These are phyloP conservation scores for Clonostachys chloroleuca DNA, from an alignment of 2,329 filamentous ascomycete genomes.

Conservation along the genomic window DNA sequence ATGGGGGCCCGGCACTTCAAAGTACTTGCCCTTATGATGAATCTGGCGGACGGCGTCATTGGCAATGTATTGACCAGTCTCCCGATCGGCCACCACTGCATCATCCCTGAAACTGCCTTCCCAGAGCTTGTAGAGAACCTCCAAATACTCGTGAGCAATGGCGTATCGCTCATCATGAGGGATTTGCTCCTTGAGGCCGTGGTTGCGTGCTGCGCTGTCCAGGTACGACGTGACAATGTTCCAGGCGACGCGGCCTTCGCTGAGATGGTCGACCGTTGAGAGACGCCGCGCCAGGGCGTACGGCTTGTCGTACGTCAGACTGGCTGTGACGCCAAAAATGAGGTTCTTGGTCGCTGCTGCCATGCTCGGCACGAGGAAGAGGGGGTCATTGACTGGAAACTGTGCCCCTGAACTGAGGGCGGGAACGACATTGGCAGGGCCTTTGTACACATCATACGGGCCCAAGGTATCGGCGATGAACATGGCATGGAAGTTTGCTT, in stretches of 20 bases:
- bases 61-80: conserved; percentile 41
- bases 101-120: conserved; percentile 35
- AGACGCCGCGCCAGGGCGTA: conserved; percentile 60
- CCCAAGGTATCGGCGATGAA: conserved; percentile 64
- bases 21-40: conserved; percentile 57
- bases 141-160: conserved; percentile 6
- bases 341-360: conserved; percentile 35
- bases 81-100: conserved; percentile 50
- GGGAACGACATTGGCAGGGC: conserved; percentile 6
- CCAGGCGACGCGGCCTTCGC: conserved; percentile 50
- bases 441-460: conserved; percentile 39
- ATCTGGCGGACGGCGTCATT: conserved; percentile 52
- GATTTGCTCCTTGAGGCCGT: conserved; percentile 47
- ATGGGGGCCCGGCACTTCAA: conserved; percentile 53
- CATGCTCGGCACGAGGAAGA: conserved; percentile 21
- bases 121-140: conserved; percentile 26
- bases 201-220: conserved; percentile 59
- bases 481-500: conserved; percentile 58
- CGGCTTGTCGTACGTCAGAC: conserved; percentile 55
- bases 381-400: conserved; percentile 10
- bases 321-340: conserved; percentile 6
- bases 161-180: conserved; percentile 7
- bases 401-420: conserved; percentile 9
- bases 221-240: conserved; percentile 64
- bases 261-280: conserved; percentile 61